Evolutionary conservation across 75 land plant species (phyloP).

Genomic region (Ceratopteris richardii): DNA sequence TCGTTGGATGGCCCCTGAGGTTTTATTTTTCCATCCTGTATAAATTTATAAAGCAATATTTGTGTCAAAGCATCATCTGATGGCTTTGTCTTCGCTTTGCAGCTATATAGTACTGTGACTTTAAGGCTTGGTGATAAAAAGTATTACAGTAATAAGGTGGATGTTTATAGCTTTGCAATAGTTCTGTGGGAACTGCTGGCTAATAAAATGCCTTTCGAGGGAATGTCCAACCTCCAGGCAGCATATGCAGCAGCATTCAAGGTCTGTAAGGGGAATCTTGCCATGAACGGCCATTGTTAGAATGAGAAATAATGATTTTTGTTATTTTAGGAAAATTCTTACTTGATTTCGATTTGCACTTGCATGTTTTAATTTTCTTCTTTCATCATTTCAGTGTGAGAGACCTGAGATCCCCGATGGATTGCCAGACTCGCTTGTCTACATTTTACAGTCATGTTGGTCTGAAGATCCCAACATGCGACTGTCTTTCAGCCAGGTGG

Average conservation of each 20-base stretch:
- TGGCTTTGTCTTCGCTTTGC: conserved; percentile 10
- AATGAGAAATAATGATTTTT: too few species aligned
- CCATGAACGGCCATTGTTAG: background rate
- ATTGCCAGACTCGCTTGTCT: conserved; percentile 23
- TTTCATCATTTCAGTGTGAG: conserved; percentile 11
- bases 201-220: conserved; percentile 26
- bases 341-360: too few species aligned
- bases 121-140: conserved; percentile 25
- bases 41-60: too few species aligned
- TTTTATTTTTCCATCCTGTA: background rate
- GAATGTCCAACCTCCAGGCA: conserved; percentile 31
- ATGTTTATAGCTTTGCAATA: conserved; percentile 26
- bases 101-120: conserved; percentile 30
- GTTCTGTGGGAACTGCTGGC: conserved; percentile 28
- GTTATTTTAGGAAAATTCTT: too few species aligned
- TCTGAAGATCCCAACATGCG: conserved; percentile 28
- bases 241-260: conserved; percentile 37
- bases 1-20: conserved; percentile 44
- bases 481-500: conserved; percentile 17
- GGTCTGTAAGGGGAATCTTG: conserved; percentile 5
- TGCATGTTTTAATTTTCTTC: too few species aligned
- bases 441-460: conserved; percentile 28
- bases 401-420: conserved; percentile 33
- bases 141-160: conserved; percentile 28
- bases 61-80: too few species aligned